phyloP scores from a whole-genome alignment of 768 basidiomycete genomes.

The Aureoboletus auriporus region DNA sequence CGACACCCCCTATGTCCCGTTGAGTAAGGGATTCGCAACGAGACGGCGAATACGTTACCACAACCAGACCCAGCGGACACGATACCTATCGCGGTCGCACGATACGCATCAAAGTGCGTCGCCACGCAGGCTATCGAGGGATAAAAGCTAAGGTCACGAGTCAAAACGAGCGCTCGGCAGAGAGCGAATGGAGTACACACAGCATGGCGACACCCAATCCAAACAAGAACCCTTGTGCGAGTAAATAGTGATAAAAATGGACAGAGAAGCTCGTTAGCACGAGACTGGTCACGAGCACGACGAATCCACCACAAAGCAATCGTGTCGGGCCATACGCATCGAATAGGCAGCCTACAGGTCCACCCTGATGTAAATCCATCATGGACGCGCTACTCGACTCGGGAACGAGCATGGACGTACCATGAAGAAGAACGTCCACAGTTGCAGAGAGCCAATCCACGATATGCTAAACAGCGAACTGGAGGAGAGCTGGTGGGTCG shows the following conservation, averaged over 20 bases:
- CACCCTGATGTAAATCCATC: conserved; percentile 42
- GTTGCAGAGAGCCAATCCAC: conserved; percentile 68
- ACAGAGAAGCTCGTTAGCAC: conserved; percentile 57
- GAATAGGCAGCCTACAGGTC: conserved; percentile 55
- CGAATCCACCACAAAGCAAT: conserved; percentile 49
- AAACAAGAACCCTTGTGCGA: conserved; percentile 62
- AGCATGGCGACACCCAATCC: conserved; percentile 62
- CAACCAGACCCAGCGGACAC: conserved; percentile 66
- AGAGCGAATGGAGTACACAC: conserved; percentile 36
- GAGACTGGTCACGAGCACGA: conserved; percentile 47
- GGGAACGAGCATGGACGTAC: conserved; percentile 34
- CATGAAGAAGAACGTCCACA: conserved; percentile 68
- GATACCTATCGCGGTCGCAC: conserved; percentile 70
- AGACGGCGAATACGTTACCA: conserved; percentile 35
- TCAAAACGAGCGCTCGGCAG: conserved; percentile 1
- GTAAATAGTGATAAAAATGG: conserved; percentile 56
- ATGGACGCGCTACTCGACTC: neutral
- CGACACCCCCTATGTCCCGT: conserved; percentile 50
- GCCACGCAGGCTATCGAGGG: conserved; percentile 64
- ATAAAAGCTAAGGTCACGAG: conserved; percentile 50
- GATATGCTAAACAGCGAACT: conserved; percentile 54
- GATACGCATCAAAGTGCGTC: conserved; percentile 59
- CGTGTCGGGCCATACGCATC: conserved; percentile 56
- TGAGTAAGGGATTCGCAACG: conserved; percentile 18
- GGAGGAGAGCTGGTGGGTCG: conserved; percentile 50